Conservation (phyloP, 768 basidiomycete genomes). For the Boletus pseudopeckii region DNA sequence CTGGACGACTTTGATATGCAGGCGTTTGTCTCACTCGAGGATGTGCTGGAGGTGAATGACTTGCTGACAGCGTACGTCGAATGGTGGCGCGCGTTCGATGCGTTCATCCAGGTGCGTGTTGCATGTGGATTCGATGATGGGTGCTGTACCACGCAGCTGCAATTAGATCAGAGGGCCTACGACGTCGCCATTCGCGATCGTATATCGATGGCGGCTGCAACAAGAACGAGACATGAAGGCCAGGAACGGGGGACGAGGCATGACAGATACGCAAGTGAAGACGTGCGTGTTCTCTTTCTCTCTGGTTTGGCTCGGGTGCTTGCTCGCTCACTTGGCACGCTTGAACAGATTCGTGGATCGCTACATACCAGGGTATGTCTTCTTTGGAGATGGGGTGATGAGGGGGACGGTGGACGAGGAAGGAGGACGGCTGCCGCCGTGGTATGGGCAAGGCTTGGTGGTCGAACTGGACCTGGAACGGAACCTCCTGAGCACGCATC, state of each 20-base stretch:
- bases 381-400: constrained; percentile 64
- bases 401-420: constrained; percentile 29
- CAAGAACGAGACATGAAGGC: constrained; percentile 91
- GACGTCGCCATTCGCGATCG: constrained; percentile 41
- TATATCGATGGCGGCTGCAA: constrained; percentile 86
- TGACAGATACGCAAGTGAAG: constrained; percentile 80
- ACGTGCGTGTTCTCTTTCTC: constrained; percentile 28
- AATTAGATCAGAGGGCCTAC: constrained; percentile 39
- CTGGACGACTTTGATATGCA: constrained; percentile 34
- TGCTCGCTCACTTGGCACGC: background rate
- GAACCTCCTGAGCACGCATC: constrained; percentile 38
- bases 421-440: constrained; percentile 26
- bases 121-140: background rate
- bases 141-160: background rate
- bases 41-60: constrained; percentile 63
- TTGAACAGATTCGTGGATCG: constrained; percentile 75
- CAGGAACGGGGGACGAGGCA: constrained; percentile 78
- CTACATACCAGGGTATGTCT: constrained; percentile 92
- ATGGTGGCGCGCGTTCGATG: constrained; percentile 70
- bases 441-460: constrained; percentile 50
- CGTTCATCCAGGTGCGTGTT: constrained; percentile 60
- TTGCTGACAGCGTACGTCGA: constrained; percentile 54
- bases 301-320: background rate
- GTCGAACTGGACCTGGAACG: constrained; percentile 56
- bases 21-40: constrained; percentile 42